Evolutionary conservation across 2,329 filamentous ascomycete genomes (phyloP).

Genomic region (Dactylellina cionopaga): DNA sequence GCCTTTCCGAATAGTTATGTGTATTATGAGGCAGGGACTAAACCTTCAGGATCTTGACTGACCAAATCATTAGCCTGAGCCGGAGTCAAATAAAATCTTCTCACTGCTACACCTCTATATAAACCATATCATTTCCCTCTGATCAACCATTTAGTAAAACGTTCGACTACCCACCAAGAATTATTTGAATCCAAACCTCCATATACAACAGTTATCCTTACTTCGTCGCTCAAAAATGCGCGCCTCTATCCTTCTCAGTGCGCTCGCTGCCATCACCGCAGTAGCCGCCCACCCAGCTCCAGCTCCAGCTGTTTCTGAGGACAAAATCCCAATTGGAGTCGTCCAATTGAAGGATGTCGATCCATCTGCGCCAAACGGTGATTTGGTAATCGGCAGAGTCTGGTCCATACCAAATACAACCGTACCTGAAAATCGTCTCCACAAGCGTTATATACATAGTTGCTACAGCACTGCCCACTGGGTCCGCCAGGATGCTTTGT

Average conservation of each 20-base stretch:
- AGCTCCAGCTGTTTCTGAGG: neutral
- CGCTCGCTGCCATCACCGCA: conserved; percentile 11
- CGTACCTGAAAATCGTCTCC: neutral
- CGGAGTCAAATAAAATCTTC: no score
- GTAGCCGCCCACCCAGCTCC: neutral
- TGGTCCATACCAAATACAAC: conserved; percentile 2
- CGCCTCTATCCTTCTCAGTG: conserved; percentile 5
- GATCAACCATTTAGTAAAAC: no score
- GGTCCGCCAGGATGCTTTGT: conserved; percentile 4
- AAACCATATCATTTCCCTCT: no score
- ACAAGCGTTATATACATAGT: neutral
- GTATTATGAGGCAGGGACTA: no score
- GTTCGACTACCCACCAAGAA: no score
- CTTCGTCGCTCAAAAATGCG: conserved; percentile 18
- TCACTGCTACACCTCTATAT: no score
- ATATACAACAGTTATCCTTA: no score
- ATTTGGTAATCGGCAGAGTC: conserved; percentile 10
- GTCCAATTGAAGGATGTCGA: conserved; percentile 14
- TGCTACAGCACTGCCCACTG: neutral
- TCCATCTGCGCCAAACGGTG: conserved; percentile 14
- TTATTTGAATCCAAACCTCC: no score
- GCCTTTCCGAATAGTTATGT: no score
- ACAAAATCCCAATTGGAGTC: neutral
- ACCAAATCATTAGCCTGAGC: no score
- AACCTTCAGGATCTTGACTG: no score